Evolutionary conservation across 768 basidiomycete species (phyloP), one percentile per base, ranked within the genome.

Genomic region (Serendipita sp.): DNA sequence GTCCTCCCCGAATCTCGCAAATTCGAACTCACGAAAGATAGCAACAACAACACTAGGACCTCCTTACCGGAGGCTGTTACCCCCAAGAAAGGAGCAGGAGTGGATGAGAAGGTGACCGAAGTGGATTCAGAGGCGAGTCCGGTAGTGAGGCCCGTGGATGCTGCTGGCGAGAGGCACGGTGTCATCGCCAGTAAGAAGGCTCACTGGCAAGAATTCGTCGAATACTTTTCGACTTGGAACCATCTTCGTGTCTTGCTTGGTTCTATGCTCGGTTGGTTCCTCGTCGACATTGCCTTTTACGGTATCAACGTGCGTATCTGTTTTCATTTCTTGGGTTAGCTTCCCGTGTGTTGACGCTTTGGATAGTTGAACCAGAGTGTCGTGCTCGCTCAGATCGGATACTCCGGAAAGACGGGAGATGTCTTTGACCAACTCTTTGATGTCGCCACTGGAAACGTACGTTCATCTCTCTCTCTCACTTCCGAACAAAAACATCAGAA

Each of bases 251-350:
- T 84, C 24, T 75, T 91, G 11, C 75, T 90, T 51, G 88, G 84
- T 10, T 89, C 88, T 0, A 80, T 79, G 65, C 35, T 72, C 47
- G 85, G 81, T 67, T 90, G 89, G 89, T 88, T 90, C 76, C 70
- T 89, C 28, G 78, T 89, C 38, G 88, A 89, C 68, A 79, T 89
- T 37, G 84, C 86, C 80, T 88, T 88, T 73, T 88, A 88, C 72
- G 88, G 88, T 2, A 85, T 89, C 75, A 83, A 82, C 70, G 72
- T 83, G 45, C 56, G 56, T 60, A 4, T 60, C 56, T 60, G 13
- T 54, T 24, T 53, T 53, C 8, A 53, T 16, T 24, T 18, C n/a
- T 24, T 24, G 24, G 24, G 24, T 24, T 24, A 24, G 24, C 24
- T 24, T 24, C 10, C 32, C 45, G 11, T 46, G 45, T 46, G 18